Evolutionary conservation across 1,284 basidiomycete genomes (phyloP), one percentile per base, ranked within the genome.

Genomic region (Amylostereum chailletii): DNA sequence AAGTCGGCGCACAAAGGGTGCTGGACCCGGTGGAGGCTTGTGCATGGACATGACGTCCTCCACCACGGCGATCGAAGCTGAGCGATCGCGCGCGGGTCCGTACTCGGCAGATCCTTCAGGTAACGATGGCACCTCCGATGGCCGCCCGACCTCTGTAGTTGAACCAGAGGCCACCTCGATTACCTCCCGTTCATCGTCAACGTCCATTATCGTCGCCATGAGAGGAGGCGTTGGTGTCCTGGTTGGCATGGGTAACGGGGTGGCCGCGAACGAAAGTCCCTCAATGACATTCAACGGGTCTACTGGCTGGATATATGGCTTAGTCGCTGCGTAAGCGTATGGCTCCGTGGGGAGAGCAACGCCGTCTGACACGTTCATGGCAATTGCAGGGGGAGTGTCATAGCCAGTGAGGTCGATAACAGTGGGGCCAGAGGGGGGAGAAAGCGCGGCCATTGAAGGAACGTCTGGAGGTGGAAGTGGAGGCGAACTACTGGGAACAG

Each of bases 211-310:
- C 30, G 33, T 54, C n/a, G 53, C 53, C 2, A 42, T 43, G 19
- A 55, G 52, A 2, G 52, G 53, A 5, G 53, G 53, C 5, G 53
- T 54, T n/a, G 53, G 46, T 27, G 45, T 51, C 40, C 52, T 52
- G 2, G 11, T 34, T 36, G 48, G 29, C 5, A 49, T 48, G 33
- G 51, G 39, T 34, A 49, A 33, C 27, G 34, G 9, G 4, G 27
- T 26, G 29, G 5, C n/a, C 27, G 30, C 29, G 32, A 26, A 10
- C 8, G 19, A 43, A 31, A 30, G n/a, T 29, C 27, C 27, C 7
- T 6, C 8, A 37, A 27, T 26, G 27, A 4, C 42, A 43, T 10
- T 6, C 11, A 7, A 6, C 10, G 7, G 8, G 10, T 42, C 40
- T 9, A 27, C 10, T 26, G 10, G 40, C 7, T 30, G 42, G 4